Evolutionary conservation across 2,329 filamentous ascomycete genomes (phyloP), one percentile per base, ranked within the genome.

Genomic region (Lachnellula suecica): DNA sequence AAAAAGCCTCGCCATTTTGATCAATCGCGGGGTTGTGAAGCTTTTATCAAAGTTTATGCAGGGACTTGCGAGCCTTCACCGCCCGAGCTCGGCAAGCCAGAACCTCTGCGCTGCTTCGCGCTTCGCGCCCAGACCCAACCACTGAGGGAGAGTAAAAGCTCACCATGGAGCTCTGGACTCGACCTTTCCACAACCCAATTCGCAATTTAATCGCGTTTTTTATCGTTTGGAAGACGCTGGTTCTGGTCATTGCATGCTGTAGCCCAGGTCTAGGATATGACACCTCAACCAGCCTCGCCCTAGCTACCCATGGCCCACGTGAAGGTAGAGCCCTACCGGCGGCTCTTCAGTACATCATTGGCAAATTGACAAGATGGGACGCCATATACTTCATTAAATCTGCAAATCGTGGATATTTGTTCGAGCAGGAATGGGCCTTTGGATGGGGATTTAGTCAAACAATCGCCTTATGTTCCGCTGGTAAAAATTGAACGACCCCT

Each of bases 391-490:
- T 86, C 64, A 73, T 85, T 53, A 78, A 83, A 59, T 68, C 76
- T 41, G 81, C 88, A 4, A 76, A 76, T 38, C 75, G 80, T 10
- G 88, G 87, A 29, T 85, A 90, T 61, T 50, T 85, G 10, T 88
- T 83, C 67, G 90, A 95, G 72, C 90, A 94, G 71, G 88, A 93
- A 70, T 94, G 89, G 89, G 90, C 89, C 0, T 94, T 92, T 71
- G 86, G 85, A 34, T 79, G 76, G 73, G 72, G 73, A 9, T 77
- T 77, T 52, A 73, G 76, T 10, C 66, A 66, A 48, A 47, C 76
- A 5, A 70, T 79, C 23, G 62, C 69, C 2, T 47, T 62, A 8
- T 56, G 54, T 44, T 59, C 61, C 19, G 41, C 53, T 24, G 57
- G 66, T 67, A 45, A 57, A 57, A 37, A 29, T 9, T 4, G 15